phyloP scores from a whole-genome alignment of 129 eudicot genomes.

The Chrysanthemum makinoi region DNA sequence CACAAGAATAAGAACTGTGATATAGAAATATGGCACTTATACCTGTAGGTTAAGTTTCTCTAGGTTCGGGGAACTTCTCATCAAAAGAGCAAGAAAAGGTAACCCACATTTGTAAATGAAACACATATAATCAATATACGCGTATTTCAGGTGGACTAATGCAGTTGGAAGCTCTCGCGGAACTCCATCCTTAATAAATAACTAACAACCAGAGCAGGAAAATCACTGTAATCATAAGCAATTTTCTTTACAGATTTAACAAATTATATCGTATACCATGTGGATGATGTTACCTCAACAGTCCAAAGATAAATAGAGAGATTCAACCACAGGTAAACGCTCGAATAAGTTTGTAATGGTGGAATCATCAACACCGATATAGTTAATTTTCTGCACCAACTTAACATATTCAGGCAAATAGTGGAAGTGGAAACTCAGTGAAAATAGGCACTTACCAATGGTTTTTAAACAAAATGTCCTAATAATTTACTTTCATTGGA shows the following conservation, averaged over 20 bases:
- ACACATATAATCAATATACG: not conserved
- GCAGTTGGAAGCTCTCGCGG: not conserved
- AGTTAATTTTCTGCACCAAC: not conserved
- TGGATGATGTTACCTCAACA: not conserved
- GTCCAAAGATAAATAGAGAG: not conserved
- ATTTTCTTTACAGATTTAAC: not conserved
- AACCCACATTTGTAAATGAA: not conserved
- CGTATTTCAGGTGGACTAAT: not conserved
- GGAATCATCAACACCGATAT: not conserved
- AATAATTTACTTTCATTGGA: no score
- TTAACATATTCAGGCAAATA: not conserved
- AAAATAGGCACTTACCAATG: no score
- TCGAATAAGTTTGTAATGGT: not conserved
- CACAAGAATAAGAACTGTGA: no score
- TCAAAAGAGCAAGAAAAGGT: not conserved
- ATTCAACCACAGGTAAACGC: not conserved
- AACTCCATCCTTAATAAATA: not conserved
- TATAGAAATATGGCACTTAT: not conserved
- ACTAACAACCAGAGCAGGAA: not conserved
- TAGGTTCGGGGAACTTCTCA: not conserved
- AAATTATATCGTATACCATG: not conserved
- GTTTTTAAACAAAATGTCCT: no score
- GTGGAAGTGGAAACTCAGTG: no score
- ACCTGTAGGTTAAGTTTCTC: slow-evolving; percentile 2
- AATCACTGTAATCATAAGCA: not conserved